Evolutionary conservation across 106 monocot genomes (phyloP).

Genomic region (Dendrobium chrysotoxum): DNA sequence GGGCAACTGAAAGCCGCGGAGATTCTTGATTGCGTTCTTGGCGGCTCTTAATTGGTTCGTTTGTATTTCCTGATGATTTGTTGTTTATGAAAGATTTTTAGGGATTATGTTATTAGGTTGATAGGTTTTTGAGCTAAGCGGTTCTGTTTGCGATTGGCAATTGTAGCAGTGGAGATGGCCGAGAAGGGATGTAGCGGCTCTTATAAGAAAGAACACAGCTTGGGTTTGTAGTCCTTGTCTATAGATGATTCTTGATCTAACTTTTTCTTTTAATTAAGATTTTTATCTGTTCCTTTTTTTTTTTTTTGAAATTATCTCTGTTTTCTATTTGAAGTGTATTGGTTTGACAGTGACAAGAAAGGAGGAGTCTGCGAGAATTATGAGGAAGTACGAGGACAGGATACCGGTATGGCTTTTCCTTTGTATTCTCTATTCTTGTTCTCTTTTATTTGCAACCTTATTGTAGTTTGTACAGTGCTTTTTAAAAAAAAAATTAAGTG

Average conservation of each 20-base stretch:
- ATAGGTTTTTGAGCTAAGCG: not conserved
- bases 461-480: not conserved
- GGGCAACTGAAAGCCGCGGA: not conserved
- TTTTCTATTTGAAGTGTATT: conserved; percentile 2
- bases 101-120: not conserved
- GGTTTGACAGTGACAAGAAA: conserved; percentile 16
- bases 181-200: not conserved
- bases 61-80: not conserved
- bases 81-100: not conserved
- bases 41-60: not conserved
- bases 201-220: conserved; percentile 6
- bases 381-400: conserved; percentile 14
- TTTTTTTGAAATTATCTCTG: not conserved
- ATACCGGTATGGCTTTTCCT: conserved; percentile 11
- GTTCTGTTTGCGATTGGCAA: not conserved
- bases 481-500: not conserved
- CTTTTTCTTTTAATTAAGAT: not conserved
- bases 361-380: conserved; percentile 16
- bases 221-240: not conserved
- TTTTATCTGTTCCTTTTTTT: not conserved
- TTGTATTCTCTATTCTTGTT: not conserved
- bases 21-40: not conserved
- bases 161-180: conserved; percentile 1
- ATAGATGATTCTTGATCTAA: not conserved
- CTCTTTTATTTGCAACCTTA: not conserved